These are phyloP conservation scores for Nakazawaea ambrosiae DNA, from an alignment of 805 yeast genomes.

Conservation along the genomic window DNA sequence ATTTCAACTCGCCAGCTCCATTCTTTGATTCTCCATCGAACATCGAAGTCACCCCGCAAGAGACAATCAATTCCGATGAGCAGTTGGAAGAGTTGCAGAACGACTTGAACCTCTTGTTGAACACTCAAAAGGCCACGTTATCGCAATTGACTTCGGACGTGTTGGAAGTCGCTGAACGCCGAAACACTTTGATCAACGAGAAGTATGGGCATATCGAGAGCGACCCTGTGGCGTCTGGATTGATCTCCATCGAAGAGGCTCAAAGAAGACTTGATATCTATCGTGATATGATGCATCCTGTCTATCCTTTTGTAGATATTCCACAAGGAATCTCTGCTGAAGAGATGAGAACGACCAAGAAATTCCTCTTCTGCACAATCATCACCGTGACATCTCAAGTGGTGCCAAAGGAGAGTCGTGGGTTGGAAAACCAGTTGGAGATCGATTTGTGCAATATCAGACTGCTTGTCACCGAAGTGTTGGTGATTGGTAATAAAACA, in stretches of 20 bases:
- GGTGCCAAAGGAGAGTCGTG: slow-evolving; percentile 18
- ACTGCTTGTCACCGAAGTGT: slow-evolving; percentile 47
- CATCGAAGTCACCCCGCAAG: slow-evolving; percentile 4
- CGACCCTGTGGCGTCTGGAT: slow-evolving; percentile 53
- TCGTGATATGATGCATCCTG: slow-evolving; percentile 34
- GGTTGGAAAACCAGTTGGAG: slow-evolving; percentile 34
- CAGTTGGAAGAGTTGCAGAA: slow-evolving; percentile 30
- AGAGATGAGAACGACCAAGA: slow-evolving; percentile 42
- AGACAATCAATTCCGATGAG: slow-evolving; percentile 5
- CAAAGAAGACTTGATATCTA: slow-evolving; percentile 43
- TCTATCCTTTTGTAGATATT: slow-evolving; percentile 53
- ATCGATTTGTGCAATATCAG: slow-evolving; percentile 48
- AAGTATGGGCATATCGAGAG: slow-evolving; percentile 16
- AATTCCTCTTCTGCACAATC: slow-evolving; percentile 56
- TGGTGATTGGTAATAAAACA: slow-evolving; percentile 65
- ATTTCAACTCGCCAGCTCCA: background rate
- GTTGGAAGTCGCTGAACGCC: slow-evolving; percentile 36
- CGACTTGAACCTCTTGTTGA: slow-evolving; percentile 31
- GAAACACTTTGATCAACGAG: slow-evolving; percentile 26
- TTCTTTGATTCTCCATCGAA: slow-evolving; percentile 3
- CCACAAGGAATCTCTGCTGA: slow-evolving; percentile 37
- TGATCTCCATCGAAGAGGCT: slow-evolving; percentile 57
- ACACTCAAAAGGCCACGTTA: slow-evolving; percentile 26
- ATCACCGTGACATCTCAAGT: slow-evolving; percentile 54
- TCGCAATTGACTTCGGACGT: slow-evolving; percentile 38